Percentiles rank a stretch among this genome's conserved stretches.
Evolutionary conservation across 2,329 filamentous ascomycete species (phyloP).

Genomic region (Calonectria pseudoturangicola): DNA sequence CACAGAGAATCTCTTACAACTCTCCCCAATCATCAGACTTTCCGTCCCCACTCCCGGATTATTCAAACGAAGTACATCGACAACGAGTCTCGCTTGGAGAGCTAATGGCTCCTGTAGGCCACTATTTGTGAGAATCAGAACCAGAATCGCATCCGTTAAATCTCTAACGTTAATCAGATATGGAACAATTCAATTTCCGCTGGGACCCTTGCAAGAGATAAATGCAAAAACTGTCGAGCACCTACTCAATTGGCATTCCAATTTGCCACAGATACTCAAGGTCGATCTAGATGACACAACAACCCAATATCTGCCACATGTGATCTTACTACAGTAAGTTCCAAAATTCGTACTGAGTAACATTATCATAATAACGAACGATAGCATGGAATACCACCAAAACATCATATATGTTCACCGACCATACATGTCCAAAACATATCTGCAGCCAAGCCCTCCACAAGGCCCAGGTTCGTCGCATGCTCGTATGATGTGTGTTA

Average conservation of each 20-base stretch:
- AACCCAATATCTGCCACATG: constrained; percentile 47
- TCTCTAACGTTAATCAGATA: constrained; percentile 33
- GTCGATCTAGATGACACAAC: constrained; percentile 45
- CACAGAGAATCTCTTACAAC: constrained; percentile 41
- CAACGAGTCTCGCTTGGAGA: constrained; percentile 44
- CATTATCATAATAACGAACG: not conserved
- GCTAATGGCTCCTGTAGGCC: constrained; percentile 49
- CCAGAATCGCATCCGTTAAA: not conserved
- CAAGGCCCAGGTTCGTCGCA: constrained; percentile 48
- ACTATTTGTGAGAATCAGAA: constrained; percentile 47
- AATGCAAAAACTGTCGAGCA: constrained; percentile 44
- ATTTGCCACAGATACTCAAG: constrained; percentile 41
- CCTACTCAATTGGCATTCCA: constrained; percentile 48
- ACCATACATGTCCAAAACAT: constrained; percentile 54
- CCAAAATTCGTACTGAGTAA: not conserved
- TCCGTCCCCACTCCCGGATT: constrained; percentile 32
- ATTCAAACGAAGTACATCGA: constrained; percentile 41
- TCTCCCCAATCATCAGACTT: constrained; percentile 36
- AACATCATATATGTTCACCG: constrained; percentile 52
- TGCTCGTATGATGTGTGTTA: constrained; percentile 51
- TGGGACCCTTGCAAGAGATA: constrained; percentile 42
- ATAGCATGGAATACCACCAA: constrained; percentile 56
- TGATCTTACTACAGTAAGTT: constrained; percentile 50
- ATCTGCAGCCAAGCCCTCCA: constrained; percentile 45
- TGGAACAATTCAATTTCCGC: constrained; percentile 44